Base-by-base conservation (phyloP, 331 rosid genomes). In the Rhamnella rubrinervis region DNA sequence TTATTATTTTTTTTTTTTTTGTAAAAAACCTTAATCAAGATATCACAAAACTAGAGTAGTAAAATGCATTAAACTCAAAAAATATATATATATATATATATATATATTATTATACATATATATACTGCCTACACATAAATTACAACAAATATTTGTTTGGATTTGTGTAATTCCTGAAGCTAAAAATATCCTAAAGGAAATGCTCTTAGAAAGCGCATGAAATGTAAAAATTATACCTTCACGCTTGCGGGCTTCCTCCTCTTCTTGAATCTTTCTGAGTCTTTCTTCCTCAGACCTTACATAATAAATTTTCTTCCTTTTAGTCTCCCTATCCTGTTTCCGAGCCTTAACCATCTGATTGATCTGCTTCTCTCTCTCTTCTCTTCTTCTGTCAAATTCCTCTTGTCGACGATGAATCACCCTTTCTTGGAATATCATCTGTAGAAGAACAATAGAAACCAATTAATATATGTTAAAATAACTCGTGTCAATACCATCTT, bases 201-300 rank as follows among this genome's bases (percentile, higher is more conserved):
- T 21, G 17, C 56, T 35, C 60, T 41, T 6, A 39, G 17, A 13
- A 65, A 25, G 38, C 44, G 10, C 1, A 2, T 39, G 15, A 28
- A 8, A 16, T 47, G 6, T 18, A 15, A 5, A 44, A 52, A n/a
- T 7, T 17, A 44, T 71, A 95, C 99, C 97, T 89, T 95, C 97
- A 7, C 11, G 92, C 71, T 80, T 91, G 46, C 79, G 78, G 8
- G 92, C 92, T 79, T 95, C 97, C 81, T 91, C 97, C 78, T 83
- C 97, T 81, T 87, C 97, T 0, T 12, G 82, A 81, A 89, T 73
- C 73, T 76, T 95, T 60, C 75, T 81, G 26, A 71, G 86, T 51
- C 85, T 89, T 73, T 95, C 97, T 71, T 95, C 99, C 67, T 95
- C 97, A 20, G 78, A 55, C 68, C 68, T 82, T 60, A 91, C 90